Percentiles rank a stretch among this genome's conserved stretches.
Conservation (phyloP, 331 rosid genomes). For the Malus hybrid region DNA sequence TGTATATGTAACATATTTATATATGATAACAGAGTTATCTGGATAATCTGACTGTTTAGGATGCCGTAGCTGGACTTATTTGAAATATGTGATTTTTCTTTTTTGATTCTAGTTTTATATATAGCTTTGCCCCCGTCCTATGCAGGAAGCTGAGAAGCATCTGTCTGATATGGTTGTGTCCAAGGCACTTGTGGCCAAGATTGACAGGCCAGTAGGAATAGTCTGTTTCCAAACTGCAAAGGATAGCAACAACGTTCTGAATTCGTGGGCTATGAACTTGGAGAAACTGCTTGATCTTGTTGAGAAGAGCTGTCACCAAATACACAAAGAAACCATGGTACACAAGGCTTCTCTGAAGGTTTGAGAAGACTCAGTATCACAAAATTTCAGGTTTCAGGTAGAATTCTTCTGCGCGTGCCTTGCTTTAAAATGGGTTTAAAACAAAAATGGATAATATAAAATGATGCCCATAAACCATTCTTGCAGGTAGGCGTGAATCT, state of each 20-base stretch:
- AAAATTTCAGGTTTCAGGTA: conserved; percentile 15
- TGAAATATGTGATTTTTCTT: neutral
- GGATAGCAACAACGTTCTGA: conserved; percentile 82
- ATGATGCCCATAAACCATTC: neutral
- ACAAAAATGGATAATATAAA: neutral
- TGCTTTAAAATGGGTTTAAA: neutral
- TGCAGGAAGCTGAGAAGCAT: conserved; percentile 92
- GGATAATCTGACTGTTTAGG: neutral
- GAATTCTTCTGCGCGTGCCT: neutral
- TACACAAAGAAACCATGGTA: conserved; percentile 98
- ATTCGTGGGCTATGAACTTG: conserved; percentile 88
- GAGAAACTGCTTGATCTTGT: conserved; percentile 98
- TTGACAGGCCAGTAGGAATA: conserved; percentile 83
- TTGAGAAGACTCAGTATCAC: conserved; percentile 23
- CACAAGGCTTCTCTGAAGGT: conserved; percentile 78
- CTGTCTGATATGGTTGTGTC: conserved; percentile 99
- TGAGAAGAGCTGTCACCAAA: conserved; percentile 97
- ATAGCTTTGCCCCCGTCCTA: neutral
- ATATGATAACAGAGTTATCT: neutral
- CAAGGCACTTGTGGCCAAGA: conserved; percentile 80
- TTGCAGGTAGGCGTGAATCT: conserved; percentile 21
- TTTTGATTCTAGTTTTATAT: neutral
- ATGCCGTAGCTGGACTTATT: neutral
- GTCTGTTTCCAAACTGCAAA: conserved; percentile 71
- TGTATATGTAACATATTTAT: too few relatives aligned